A percentile compares a stretch with the other conserved stretches of the same genome.
phyloP scores from a whole-genome alignment of 176 grass and related monocot species.

The Oryza coarctata region DNA sequence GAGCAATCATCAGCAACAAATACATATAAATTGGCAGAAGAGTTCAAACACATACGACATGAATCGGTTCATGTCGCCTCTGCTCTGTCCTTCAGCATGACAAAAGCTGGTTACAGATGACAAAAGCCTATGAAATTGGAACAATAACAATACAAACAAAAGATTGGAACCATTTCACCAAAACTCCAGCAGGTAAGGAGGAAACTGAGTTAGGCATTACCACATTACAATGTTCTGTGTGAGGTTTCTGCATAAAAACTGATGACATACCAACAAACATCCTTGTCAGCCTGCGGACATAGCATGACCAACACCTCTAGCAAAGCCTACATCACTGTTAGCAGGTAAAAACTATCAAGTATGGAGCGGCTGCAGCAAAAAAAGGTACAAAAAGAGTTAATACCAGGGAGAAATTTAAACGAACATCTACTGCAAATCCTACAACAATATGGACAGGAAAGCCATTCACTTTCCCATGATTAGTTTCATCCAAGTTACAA shows the following conservation, averaged over 20 bases:
- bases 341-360: conserved; percentile 35
- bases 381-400: conserved; percentile 33
- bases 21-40: neutral
- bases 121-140: neutral
- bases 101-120: neutral
- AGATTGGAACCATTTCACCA: neutral
- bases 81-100: no score
- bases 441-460: conserved; percentile 61
- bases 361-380: conserved; percentile 22
- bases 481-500: conserved; percentile 81
- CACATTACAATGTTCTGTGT: conserved; percentile 56
- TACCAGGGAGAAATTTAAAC: conserved; percentile 34
- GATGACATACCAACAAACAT: conserved; percentile 28
- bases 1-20: neutral
- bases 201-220: conserved; percentile 34
- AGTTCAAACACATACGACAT: no score
- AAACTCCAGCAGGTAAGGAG: conserved; percentile 25
- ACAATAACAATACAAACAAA: neutral
- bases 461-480: conserved; percentile 50
- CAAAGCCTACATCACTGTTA: conserved; percentile 35
- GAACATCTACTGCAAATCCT: conserved; percentile 37
- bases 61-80: no score
- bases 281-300: conserved; percentile 26
- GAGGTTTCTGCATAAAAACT: conserved; percentile 52
- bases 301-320: conserved; percentile 19